A percentile compares a stretch with the other conserved stretches of the same genome.
These are phyloP conservation scores for Spongospora subterranea DNA, from an alignment of 208 protist species.

Conservation along the genomic window DNA sequence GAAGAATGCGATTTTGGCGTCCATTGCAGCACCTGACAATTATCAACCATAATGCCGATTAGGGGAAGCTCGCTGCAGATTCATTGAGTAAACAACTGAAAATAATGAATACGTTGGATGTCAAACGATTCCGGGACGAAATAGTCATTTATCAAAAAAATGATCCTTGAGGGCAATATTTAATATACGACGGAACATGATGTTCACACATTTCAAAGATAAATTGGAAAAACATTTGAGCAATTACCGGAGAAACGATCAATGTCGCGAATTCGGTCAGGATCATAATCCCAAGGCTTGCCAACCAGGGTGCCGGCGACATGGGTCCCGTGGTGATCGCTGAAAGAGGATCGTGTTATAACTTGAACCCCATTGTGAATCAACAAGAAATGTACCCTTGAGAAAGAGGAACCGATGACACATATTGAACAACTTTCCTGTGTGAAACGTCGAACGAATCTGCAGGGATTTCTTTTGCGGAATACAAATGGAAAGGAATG, in stretches of 20 bases:
- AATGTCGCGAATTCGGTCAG: not conserved
- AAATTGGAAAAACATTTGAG: too few species aligned
- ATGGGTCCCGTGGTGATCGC: slow-evolving; percentile 32
- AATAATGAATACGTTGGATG: too few species aligned
- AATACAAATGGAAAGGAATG: not conserved
- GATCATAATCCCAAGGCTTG: slow-evolving; percentile 13
- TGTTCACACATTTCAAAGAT: too few species aligned
- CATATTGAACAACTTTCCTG: slow-evolving; percentile 38
- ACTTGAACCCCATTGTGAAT: too few species aligned
- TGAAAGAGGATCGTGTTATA: too few species aligned
- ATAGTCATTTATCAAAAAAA: too few species aligned
- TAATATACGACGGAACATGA: too few species aligned
- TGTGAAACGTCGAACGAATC: not conserved
- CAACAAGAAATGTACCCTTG: too few species aligned
- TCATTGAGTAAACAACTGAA: too few species aligned
- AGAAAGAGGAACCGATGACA: too few species aligned
- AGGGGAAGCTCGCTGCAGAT: not conserved
- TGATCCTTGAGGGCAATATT: too few species aligned
- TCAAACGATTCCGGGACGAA: too few species aligned
- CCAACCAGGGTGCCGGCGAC: slow-evolving; percentile 30
- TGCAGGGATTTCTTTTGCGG: not conserved
- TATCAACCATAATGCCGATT: not conserved
- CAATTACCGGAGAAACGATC: slow-evolving; percentile 9
- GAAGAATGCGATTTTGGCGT: slow-evolving; percentile 45
- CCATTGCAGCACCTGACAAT: not conserved